Evolutionary conservation across 1,139 yeast species (phyloP), one percentile per base, ranked within the genome.

Genomic region (Entelexis sorbosivorans): DNA sequence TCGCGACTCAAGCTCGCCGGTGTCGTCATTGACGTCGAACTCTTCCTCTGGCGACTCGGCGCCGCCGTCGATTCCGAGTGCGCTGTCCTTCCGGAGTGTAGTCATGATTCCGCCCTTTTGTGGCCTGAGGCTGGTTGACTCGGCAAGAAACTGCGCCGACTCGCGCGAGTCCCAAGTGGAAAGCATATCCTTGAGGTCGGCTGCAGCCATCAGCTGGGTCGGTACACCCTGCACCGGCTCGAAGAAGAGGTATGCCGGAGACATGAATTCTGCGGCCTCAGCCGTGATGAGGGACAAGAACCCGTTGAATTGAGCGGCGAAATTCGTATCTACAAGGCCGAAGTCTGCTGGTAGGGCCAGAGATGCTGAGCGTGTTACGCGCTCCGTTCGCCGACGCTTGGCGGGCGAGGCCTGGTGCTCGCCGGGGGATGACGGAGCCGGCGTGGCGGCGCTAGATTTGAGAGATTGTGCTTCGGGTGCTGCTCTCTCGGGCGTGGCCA

Each of bases 341-440:
- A 54, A 54, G 47, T 54, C 57, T 4, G 53, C 57, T 1, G 57
- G 57, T 5, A 54, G 36, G 2, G 55, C 56, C 5, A 54, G 48
- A 1, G 45, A 42, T 14, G 47, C 40, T 4, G 55, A 51, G 2
- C 57, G 42, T n/a, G 51, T 54, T 6, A 49, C 46, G 1, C 57
- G 26, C 3, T 52, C 57, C 3, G 42, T 44, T 2, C 57, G 34
- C 8, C 57, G 14, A 9, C 55, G 33, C 31, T 54, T 54, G 4
- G 43, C 43, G 0, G 49, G 49, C 6, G 52, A 42, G 6, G 52
- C 36, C 13, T 19, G 45, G 16, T 31, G 36, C 13, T 42, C 45
- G 22, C 16, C 17, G 5, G 38, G 34, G 3, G 52, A 46, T 3
- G 47, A 28, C 16, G 47, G 40, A n/a, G 22, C 40, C 4, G 40